Evolutionary conservation across 257 asterid genomes (phyloP), one percentile per base, ranked within the genome.

Genomic region (Rhazya stricta): DNA sequence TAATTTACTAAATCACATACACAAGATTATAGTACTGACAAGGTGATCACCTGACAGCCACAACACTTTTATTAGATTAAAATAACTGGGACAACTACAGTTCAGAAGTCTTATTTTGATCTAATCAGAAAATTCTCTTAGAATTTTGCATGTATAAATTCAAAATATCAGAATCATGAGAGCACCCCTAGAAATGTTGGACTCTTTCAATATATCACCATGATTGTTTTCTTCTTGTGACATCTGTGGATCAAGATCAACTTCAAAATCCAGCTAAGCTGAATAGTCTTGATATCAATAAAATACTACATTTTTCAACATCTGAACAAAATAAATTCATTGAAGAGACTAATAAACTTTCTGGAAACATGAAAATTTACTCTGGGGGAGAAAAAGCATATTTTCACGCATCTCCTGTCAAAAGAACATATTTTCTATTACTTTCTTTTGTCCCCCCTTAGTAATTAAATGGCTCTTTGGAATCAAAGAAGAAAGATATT

Each of bases 401-500:
- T 12, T 42, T 45, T 30, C 60, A 74, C 42, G 19, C 36, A 61
- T 54, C 51, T 61, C 60, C 53, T 11, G 39, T 42, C 43, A 9
- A 29, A 60, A 5, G 11, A 62, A 21, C 53, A 2, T n/a, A n/a
- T n/a, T 13, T 16, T 50, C 73, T 23, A 34, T 48, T n/a, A 21
- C 67, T 51, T 51, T 51, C 65, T 66, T 19, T 2, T 34, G 32
- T 34, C 9, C 43, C 4, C 60, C 37, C 32, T 16, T 30, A 46
- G 63, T 29, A 30, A 74, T 60, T 48, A 45, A 11, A 11, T 9
- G 19, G 37, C 62, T 27, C 29, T 42, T 41, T 36, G 73, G 18
- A 51, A 67, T 43, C 43, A 76, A 65, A 6, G 15, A 62, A 34
- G 50, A 37, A 81, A 60, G 36, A 67, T 45, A 41, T 57, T 57